Evolutionary conservation across 352 stramenopile genomes (phyloP).

Genomic region (Phytophthora pinifolia): DNA sequence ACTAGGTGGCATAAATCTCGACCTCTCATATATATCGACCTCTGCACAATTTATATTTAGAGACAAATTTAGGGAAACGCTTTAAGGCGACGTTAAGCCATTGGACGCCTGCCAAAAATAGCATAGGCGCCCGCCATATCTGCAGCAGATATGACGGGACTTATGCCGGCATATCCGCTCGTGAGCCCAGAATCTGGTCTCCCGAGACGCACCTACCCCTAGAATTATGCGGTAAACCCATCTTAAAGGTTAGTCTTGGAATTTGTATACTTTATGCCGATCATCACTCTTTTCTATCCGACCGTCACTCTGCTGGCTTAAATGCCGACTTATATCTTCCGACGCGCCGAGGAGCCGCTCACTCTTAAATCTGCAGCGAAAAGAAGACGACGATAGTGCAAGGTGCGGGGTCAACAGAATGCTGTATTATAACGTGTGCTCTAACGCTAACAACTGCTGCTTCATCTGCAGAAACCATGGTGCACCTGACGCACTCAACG

Average conservation of each 20-base stretch:
- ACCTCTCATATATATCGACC: too few species aligned
- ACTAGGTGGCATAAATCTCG: too few species aligned
- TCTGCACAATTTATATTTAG: too few species aligned
- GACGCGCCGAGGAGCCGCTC: not conserved
- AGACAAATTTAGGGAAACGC: too few species aligned
- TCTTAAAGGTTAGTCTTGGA: constrained; percentile 8
- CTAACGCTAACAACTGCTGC: too few species aligned
- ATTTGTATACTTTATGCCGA: constrained; percentile 11
- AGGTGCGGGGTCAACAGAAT: not conserved
- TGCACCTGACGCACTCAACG: not conserved
- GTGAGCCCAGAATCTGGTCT: not conserved
- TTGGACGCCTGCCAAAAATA: too few species aligned
- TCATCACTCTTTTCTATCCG: constrained; percentile 11
- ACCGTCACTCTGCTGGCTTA: not conserved
- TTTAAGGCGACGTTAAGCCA: too few species aligned
- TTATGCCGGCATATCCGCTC: too few species aligned
- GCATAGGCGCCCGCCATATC: too few species aligned
- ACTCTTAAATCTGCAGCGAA: not conserved
- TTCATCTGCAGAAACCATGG: not conserved
- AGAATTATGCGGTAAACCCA: constrained; percentile 4
- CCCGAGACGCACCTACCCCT: constrained; percentile 3
- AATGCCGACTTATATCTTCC: not conserved
- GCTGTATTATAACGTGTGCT: not conserved
- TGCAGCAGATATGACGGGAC: too few species aligned
- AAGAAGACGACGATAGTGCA: too few species aligned